Base-by-base conservation (phyloP, 305 asterid genomes). In the Solanum hybrid region DNA sequence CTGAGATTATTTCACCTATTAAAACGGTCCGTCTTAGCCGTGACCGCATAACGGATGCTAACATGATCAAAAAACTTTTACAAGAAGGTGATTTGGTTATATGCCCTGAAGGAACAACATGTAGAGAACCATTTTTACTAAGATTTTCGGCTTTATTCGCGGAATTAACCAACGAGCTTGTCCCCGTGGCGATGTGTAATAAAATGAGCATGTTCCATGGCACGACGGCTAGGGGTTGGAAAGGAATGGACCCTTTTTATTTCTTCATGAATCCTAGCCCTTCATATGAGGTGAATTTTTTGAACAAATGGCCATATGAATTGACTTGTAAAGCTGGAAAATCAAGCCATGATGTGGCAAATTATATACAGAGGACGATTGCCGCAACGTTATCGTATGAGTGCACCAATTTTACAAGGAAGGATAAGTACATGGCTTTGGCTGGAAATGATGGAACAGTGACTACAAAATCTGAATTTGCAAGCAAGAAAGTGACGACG, bases 241-340 rank as follows among this genome's bases (percentile, higher is more conserved):
- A 96, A 88, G 97, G 95, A 60, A 87, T 95, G 96, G 97, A 95
- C 87, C 97, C 98, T 31, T 94, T 93, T 64, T 96, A 92, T 88
- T 94, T 96, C 75, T 95, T 96, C 92, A 96, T 96, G 98, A 96
- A 96, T 92, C 98, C 98, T 5, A 93, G 94, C 85, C 98, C 98
- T 4, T 92, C 94, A 1, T 94, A 95, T 15, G 98, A 95, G 92
- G 96, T 95, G 31, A 95, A 93, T 0, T 94, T 96, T 88, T 85
- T 96, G 92, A 92, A 92, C 75, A 94, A 95, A 90, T 42, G 94
- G 92, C 98, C 98, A 0, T 9, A 24, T 1, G 93, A 94, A 1
- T 85, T 94, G 89, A 94, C 95, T 0, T 92, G 95, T 64, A 91
- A 94, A 12, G 94, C 91, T 13, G 98, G 98, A 29, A 95, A 92